A percentile compares a stretch with the other conserved stretches of the same genome.
phyloP scores from a whole-genome alignment of 371 early-diverging fungal genomes.

The Syncephalis plumigaleata region DNA sequence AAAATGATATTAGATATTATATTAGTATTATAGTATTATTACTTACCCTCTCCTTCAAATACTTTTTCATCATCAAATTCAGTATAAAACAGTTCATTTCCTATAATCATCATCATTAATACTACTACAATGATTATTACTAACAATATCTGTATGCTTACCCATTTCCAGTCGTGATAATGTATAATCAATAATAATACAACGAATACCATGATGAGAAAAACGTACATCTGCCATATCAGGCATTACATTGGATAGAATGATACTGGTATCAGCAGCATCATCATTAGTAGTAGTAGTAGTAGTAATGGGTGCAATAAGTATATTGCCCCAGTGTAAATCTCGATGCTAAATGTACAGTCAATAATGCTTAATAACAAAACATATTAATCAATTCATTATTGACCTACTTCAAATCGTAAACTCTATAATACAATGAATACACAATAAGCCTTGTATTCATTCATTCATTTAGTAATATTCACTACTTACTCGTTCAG shows the following conservation, averaged over 20 bases:
- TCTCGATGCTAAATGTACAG: conserved; percentile 3
- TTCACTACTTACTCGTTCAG: conserved; percentile 4
- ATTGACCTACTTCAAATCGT: conserved; percentile 4
- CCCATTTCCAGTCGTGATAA: conserved; percentile 5
- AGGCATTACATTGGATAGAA: neutral
- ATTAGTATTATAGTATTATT: neutral
- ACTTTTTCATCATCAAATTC: conserved; percentile 2
- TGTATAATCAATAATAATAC: conserved; percentile 6
- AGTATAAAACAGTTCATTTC: conserved; percentile 1
- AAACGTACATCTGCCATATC: neutral
- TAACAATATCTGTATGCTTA: neutral
- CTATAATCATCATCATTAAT: neutral
- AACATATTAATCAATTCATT: neutral
- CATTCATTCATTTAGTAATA: too few species aligned
- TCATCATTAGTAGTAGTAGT: too few species aligned
- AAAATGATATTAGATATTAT: neutral
- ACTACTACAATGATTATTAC: neutral
- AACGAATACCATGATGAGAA: conserved; percentile 1
- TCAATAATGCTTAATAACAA: neutral
- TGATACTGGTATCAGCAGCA: neutral
- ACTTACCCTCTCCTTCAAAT: conserved; percentile 4
- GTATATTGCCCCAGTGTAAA: conserved; percentile 6
- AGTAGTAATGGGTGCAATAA: conserved; percentile 1
- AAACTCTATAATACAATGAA: too few species aligned
- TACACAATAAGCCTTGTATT: too few species aligned